These are phyloP conservation scores for Patellifolia procumbens DNA, from an alignment of 179 eudicot genomes.

Conservation along the genomic window DNA sequence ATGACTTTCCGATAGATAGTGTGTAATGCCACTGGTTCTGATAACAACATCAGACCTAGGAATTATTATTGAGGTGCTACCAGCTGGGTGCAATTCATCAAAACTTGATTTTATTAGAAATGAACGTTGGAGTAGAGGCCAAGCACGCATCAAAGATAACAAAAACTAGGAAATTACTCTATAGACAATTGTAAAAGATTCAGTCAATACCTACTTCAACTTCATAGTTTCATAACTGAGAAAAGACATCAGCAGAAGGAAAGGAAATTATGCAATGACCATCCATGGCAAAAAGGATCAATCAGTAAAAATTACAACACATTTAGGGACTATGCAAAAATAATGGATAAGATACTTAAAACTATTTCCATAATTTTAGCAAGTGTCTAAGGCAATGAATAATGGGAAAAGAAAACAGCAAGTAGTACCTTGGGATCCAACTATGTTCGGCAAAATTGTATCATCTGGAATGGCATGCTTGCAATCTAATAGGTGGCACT, in stretches of 20 bases:
- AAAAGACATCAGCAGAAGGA: not conserved
- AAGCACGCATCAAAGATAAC: too few species aligned
- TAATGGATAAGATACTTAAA: not conserved
- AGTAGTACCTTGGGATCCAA: conserved; percentile 2
- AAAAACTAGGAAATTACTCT: not conserved
- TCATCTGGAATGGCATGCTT: not conserved
- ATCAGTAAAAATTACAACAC: not conserved
- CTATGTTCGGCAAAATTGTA: not conserved
- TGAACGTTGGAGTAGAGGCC: too few species aligned
- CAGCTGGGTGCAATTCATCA: too few species aligned
- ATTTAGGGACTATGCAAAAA: not conserved
- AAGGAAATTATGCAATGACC: not conserved
- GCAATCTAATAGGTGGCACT: not conserved
- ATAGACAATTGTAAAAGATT: not conserved
- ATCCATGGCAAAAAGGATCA: not conserved
- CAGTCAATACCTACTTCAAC: not conserved
- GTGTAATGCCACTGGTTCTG: not conserved
- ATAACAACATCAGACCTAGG: not conserved
- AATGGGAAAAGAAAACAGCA: not conserved
- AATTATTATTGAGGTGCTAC: too few species aligned
- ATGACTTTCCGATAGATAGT: not conserved
- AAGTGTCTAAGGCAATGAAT: not conserved
- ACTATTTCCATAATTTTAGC: not conserved
- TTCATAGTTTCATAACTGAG: not conserved
- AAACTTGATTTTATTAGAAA: too few species aligned